Conservation (phyloP, 768 basidiomycete genomes). For the Pleurotus salmoneostramineus region DNA sequence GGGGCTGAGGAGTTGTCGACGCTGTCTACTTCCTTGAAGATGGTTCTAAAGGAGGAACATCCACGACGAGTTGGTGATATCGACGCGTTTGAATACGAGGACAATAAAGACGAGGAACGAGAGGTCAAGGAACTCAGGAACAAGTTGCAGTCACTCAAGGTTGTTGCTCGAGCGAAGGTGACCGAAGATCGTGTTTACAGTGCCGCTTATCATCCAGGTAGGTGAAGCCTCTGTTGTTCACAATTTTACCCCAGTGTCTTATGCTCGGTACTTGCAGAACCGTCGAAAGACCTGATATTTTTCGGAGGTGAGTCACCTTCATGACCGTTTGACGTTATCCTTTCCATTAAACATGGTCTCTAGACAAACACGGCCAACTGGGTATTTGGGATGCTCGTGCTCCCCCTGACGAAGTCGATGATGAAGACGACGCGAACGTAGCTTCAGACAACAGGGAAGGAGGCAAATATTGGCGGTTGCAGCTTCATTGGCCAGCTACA, state of each 20-base stretch:
- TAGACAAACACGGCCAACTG: constrained; percentile 80
- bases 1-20: constrained; percentile 39
- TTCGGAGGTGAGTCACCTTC: constrained; percentile 61
- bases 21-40: constrained; percentile 42
- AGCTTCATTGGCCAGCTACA: constrained; percentile 81
- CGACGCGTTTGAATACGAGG: constrained; percentile 50
- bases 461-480: constrained; percentile 80
- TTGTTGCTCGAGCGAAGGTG: constrained; percentile 80
- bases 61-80: constrained; percentile 37
- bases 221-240: background rate
- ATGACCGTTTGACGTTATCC: background rate
- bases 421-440: constrained; percentile 55
- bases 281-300: constrained; percentile 79
- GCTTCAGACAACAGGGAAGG: constrained; percentile 41
- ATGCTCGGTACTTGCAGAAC: constrained; percentile 36
- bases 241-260: background rate
- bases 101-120: constrained; percentile 37
- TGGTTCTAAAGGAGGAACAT: constrained; percentile 28
- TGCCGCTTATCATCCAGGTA: constrained; percentile 74
- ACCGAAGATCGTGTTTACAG: constrained; percentile 73
- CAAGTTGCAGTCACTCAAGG: constrained; percentile 49
- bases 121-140: constrained; percentile 53
- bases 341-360: background rate
- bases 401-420: constrained; percentile 54
- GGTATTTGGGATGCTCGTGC: constrained; percentile 88